Conservation (phyloP, 345 rosid species). For the Xanthoceras sorbifolium region DNA sequence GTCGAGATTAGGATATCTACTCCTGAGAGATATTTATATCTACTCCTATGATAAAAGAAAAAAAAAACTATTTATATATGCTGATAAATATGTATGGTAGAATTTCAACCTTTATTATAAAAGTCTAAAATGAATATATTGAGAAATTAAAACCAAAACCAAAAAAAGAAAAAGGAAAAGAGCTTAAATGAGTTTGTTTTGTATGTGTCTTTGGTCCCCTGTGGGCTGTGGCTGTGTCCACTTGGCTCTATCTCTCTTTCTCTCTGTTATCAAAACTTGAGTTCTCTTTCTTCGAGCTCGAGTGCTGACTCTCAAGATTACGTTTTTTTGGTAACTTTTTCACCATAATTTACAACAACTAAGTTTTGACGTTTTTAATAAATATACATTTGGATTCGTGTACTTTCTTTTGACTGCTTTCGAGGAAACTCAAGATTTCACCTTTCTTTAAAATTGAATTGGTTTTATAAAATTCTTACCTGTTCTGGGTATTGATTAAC, state of each 20-base stretch:
- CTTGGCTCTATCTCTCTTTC: conserved; percentile 17
- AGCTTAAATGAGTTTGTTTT: background rate
- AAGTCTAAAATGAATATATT: too few species aligned
- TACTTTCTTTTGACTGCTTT: conserved; percentile 15
- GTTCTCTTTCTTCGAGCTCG: conserved; percentile 22
- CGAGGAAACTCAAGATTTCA: conserved; percentile 22
- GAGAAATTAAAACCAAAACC: background rate
- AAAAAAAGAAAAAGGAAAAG: background rate
- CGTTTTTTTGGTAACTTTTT: conserved; percentile 14
- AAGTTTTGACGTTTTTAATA: conserved; percentile 17
- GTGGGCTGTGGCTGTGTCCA: conserved; percentile 25
- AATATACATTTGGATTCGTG: conserved; percentile 30
- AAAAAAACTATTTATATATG: too few species aligned
- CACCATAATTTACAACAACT: background rate
- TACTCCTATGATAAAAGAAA: too few species aligned
- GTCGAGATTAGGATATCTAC: too few species aligned
- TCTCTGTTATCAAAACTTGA: conserved; percentile 16
- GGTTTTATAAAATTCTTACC: too few species aligned
- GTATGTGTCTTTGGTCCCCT: conserved; percentile 21
- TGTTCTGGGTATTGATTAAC: conserved; percentile 12
- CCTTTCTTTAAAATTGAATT: conserved; percentile 8
- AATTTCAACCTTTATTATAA: too few species aligned
- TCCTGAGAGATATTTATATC: too few species aligned
- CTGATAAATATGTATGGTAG: too few species aligned
- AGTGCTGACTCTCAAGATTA: background rate